Percentiles rank a stretch among this genome's conserved stretches.
These are phyloP conservation scores for Nakaseomyces nivariensis DNA, from an alignment of 1,139 yeast genomes.

Conservation along the genomic window DNA sequence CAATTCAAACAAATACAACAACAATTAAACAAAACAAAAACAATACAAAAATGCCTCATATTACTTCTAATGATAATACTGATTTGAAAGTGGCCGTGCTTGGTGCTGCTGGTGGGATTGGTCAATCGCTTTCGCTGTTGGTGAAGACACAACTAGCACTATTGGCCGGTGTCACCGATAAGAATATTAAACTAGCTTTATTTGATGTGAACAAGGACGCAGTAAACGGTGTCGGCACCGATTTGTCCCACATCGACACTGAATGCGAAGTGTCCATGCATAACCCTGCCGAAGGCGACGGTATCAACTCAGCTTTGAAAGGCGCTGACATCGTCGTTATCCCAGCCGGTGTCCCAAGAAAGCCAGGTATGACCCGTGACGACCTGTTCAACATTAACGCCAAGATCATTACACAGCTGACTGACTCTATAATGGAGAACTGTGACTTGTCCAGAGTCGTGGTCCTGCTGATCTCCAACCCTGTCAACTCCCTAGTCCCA, in stretches of 20 bases:
- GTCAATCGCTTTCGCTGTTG: constrained; percentile 84
- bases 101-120: constrained; percentile 86
- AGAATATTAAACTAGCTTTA: constrained; percentile 33
- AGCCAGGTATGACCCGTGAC: constrained; percentile 98
- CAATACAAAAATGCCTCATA: constrained; percentile 18
- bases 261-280: constrained; percentile 60
- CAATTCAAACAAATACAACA: neutral
- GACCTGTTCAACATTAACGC: constrained; percentile 91
- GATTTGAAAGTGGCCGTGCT: constrained; percentile 51
- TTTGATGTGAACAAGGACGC: constrained; percentile 53
- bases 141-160: constrained; percentile 43
- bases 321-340: constrained; percentile 73
- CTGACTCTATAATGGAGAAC: constrained; percentile 61
- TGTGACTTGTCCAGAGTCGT: constrained; percentile 30
- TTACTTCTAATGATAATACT: constrained; percentile 6
- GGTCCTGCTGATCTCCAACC: constrained; percentile 78
- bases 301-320: constrained; percentile 48
- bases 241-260: constrained; percentile 82
- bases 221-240: constrained; percentile 89
- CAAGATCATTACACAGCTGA: constrained; percentile 75
- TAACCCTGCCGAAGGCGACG: constrained; percentile 47
- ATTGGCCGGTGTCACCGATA: constrained; percentile 33
- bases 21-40: neutral
- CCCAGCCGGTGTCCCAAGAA: constrained; percentile 96
- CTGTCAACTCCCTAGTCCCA: constrained; percentile 93